phyloP scores from a whole-genome alignment of 2,329 filamentous ascomycete genomes.

The Scedosporium apiospermum region DNA sequence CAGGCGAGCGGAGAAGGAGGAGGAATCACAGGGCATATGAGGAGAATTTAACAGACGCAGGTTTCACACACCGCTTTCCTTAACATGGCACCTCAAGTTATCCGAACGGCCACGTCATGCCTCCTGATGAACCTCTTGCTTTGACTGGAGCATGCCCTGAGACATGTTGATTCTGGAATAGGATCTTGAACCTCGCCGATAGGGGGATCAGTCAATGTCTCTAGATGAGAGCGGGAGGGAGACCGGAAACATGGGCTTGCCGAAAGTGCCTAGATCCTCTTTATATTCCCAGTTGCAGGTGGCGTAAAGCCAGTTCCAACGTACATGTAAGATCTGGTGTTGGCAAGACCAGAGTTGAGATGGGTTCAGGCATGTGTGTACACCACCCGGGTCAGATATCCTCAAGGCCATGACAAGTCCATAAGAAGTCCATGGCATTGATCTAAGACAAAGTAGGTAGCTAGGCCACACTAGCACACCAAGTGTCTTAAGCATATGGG shows the following conservation, averaged over 20 bases:
- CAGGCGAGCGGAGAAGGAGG: conserved; percentile 52
- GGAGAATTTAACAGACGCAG: background rate
- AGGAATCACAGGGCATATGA: conserved; percentile 33
- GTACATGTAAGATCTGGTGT: background rate
- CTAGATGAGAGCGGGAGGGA: background rate
- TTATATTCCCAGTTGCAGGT: background rate
- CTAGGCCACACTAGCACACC: background rate
- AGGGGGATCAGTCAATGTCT: background rate
- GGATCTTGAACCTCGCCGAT: background rate
- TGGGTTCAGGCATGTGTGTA: no score
- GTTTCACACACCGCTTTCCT: no score
- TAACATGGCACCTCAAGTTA: no score
- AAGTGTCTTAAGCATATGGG: background rate
- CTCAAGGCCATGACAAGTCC: background rate
- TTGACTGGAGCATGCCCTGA: background rate
- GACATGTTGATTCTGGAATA: background rate
- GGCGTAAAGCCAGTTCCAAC: background rate
- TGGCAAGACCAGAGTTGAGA: background rate
- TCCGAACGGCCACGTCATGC: background rate
- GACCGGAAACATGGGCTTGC: background rate
- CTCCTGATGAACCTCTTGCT: background rate
- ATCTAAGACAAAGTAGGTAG: background rate
- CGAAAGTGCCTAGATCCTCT: background rate
- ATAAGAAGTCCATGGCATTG: background rate
- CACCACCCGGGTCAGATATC: no score